phyloP scores from a whole-genome alignment of 2,329 filamentous ascomycete genomes.

The Dothiorella sarmentorum region DNA sequence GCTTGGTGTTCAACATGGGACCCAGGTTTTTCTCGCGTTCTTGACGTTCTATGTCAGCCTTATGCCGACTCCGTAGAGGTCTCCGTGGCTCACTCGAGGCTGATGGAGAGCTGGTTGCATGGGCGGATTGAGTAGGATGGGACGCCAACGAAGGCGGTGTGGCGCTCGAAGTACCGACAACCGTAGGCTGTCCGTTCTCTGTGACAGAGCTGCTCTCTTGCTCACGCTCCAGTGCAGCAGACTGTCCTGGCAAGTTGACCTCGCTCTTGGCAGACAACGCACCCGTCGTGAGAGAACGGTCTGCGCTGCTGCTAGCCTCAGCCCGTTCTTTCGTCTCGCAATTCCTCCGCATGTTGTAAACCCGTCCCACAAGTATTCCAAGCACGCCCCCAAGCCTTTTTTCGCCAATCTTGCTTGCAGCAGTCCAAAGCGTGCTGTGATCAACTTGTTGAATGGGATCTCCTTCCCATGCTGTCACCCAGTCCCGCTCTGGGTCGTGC shows the following conservation, averaged over 20 bases:
- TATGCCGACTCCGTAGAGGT: not conserved
- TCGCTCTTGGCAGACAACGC: slow-evolving; percentile 15
- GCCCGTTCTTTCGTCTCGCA: slow-evolving; percentile 23
- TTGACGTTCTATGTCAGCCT: slow-evolving; percentile 7
- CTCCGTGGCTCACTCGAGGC: slow-evolving; percentile 7
- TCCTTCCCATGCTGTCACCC: slow-evolving; percentile 62
- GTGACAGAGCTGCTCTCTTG: not conserved
- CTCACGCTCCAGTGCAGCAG: slow-evolving; percentile 7
- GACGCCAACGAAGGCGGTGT: not conserved
- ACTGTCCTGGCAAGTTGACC: slow-evolving; percentile 8
- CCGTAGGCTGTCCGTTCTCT: not conserved
- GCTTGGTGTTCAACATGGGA: slow-evolving; percentile 52
- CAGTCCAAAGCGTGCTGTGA: slow-evolving; percentile 55
- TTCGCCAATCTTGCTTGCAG: slow-evolving; percentile 52
- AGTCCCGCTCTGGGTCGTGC: slow-evolving; percentile 48
- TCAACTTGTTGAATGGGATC: slow-evolving; percentile 62
- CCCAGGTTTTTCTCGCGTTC: slow-evolving; percentile 22
- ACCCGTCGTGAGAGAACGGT: not conserved
- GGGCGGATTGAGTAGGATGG: not conserved
- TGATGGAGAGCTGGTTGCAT: not conserved
- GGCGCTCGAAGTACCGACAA: not conserved
- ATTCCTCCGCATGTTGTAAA: slow-evolving; percentile 56
- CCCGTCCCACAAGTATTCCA: slow-evolving; percentile 63
- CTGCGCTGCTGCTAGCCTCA: not conserved
- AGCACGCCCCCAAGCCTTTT: slow-evolving; percentile 65